Evolutionary conservation across 192 early-diverging fungal genomes (phyloP).

Genomic region (Lunasporangiospora selenospora): DNA sequence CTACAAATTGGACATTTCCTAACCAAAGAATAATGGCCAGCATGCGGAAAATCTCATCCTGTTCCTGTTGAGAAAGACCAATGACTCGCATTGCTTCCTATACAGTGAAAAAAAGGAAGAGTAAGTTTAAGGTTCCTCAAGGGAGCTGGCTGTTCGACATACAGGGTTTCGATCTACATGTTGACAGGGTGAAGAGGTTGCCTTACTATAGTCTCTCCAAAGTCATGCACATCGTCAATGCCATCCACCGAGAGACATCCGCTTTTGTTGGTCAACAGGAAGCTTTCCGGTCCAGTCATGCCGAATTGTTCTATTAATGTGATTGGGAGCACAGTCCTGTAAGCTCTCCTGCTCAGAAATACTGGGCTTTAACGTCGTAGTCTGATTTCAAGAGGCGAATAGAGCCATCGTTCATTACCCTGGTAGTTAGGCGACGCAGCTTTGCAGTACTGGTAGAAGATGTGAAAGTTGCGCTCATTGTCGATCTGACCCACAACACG

Average conservation of each 20-base stretch:
- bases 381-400: no score
- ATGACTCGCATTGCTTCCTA: constrained; percentile 93
- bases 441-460: constrained; percentile 92
- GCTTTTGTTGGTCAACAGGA: constrained; percentile 73
- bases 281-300: constrained; percentile 81
- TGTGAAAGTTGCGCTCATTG: constrained; percentile 98
- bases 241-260: constrained; percentile 89
- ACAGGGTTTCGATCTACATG: no score
- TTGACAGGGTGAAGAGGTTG: not conserved
- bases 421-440: constrained; percentile 77
- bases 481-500: constrained; percentile 94
- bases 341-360: no score
- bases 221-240: constrained; percentile 91
- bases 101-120: not conserved
- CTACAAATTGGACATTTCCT: constrained; percentile 91
- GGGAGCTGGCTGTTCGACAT: no score
- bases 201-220: constrained; percentile 78
- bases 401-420: no score
- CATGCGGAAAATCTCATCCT: constrained; percentile 89
- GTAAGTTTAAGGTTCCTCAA: no score
- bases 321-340: no score
- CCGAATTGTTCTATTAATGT: constrained; percentile 65
- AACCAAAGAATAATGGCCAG: constrained; percentile 95
- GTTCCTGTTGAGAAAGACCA: constrained; percentile 80
- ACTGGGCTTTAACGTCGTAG: no score